A percentile compares a stretch with the other conserved stretches of the same genome.
Evolutionary conservation across 257 asterid species (phyloP).

Genomic region (Salvia miltiorrhiza): DNA sequence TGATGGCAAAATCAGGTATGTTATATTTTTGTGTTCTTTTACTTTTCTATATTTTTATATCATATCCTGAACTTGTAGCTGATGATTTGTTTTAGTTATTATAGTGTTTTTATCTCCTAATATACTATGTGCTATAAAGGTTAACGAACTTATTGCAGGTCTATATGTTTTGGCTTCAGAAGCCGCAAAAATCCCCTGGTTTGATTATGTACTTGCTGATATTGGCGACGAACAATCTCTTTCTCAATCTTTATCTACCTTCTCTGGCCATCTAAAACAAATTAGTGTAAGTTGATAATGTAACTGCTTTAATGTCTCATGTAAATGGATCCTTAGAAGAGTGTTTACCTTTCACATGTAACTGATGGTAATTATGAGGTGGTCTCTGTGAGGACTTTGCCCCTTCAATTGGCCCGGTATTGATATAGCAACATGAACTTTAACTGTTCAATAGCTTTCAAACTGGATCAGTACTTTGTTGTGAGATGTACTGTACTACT

Average conservation of each 20-base stretch:
- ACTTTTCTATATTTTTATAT: not conserved
- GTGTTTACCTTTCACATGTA: slow-evolving; percentile 2
- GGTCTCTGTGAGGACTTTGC: not conserved
- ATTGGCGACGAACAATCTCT: slow-evolving; percentile 98
- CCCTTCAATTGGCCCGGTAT: not conserved
- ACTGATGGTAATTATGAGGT: not conserved
- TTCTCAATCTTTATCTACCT: slow-evolving; percentile 93
- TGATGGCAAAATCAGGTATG: slow-evolving; percentile 99
- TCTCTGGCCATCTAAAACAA: slow-evolving; percentile 97
- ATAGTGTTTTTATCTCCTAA: not conserved
- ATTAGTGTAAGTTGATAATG: slow-evolving; percentile 69
- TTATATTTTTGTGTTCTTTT: not conserved
- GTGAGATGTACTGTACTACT: not conserved
- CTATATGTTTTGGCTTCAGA: slow-evolving; percentile 88
- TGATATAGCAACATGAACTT: not conserved
- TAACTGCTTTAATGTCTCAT: slow-evolving; percentile 6
- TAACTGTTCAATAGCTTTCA: not conserved
- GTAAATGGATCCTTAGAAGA: not conserved
- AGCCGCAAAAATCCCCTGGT: slow-evolving; percentile 93
- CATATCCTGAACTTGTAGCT: not conserved
- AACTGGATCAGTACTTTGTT: not conserved
- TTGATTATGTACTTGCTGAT: slow-evolving; percentile 93
- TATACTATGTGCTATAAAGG: not conserved
- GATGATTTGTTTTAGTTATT: not conserved
- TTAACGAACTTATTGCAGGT: slow-evolving; percentile 50